Evolutionary conservation across 228 moss, liverwort and hornwort genomes (phyloP).

Genomic region (Sphagnum magellanicum): DNA sequence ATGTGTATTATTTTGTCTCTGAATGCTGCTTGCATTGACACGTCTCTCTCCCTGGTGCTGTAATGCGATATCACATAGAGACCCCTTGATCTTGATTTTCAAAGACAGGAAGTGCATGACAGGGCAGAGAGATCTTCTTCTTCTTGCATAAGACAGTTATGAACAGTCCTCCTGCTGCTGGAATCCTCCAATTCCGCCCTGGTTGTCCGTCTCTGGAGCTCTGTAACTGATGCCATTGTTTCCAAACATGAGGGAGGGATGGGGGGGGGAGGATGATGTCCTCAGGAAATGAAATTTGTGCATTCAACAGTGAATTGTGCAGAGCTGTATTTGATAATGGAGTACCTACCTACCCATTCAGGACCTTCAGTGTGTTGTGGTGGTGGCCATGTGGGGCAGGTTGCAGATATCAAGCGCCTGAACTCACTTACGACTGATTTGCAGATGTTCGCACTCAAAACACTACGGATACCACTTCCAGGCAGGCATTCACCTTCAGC

Average conservation of each 20-base stretch:
- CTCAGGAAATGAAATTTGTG: too few relatives aligned
- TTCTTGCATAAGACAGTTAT: constrained; percentile 11
- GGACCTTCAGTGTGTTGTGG: not conserved
- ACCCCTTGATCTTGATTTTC: not conserved
- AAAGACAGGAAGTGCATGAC: not conserved
- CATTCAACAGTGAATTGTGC: too few relatives aligned
- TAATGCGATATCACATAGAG: not conserved
- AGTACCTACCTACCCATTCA: too few relatives aligned
- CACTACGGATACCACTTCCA: constrained; percentile 70
- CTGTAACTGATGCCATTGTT: too few relatives aligned
- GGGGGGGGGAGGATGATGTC: too few relatives aligned
- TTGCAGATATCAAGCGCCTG: constrained; percentile 86
- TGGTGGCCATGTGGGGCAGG: constrained; percentile 35
- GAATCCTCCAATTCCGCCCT: too few relatives aligned
- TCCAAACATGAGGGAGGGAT: too few relatives aligned
- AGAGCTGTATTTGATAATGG: too few relatives aligned
- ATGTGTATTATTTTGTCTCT: not conserved
- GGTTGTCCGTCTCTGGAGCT: too few relatives aligned
- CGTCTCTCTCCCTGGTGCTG: not conserved
- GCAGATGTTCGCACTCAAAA: constrained; percentile 94
- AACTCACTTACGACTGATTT: constrained; percentile 85
- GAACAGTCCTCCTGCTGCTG: constrained; percentile 21
- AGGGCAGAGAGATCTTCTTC: not conserved
- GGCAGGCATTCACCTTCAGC: constrained; percentile 52
- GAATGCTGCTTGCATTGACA: too few relatives aligned